phyloP scores from a whole-genome alignment of 352 stramenopile species.

The Phytophthora vignae region DNA sequence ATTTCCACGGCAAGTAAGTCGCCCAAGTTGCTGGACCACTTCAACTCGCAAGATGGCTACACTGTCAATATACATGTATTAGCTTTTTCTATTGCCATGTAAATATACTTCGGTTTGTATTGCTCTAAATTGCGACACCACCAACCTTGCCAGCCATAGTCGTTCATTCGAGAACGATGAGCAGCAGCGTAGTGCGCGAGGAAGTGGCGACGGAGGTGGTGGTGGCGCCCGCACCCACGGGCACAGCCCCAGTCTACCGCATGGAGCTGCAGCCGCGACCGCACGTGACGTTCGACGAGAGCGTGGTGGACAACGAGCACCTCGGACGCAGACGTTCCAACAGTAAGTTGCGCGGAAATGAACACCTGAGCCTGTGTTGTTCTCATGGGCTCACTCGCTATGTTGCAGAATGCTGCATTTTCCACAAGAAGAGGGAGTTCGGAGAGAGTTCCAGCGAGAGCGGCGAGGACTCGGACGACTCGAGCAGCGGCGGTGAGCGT shows the following conservation, averaged over 20 bases:
- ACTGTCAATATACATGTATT: background rate
- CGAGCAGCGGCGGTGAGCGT: conserved; percentile 24
- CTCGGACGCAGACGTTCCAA: conserved; percentile 93
- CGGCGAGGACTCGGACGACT: conserved; percentile 77
- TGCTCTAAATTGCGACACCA: conserved; percentile 1
- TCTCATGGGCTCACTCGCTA: background rate
- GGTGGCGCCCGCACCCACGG: conserved; percentile 21
- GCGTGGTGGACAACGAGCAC: conserved; percentile 94
- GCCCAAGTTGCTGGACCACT: background rate
- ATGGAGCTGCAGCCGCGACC: conserved; percentile 82
- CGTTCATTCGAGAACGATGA: conserved; percentile 13
- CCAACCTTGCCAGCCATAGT: background rate
- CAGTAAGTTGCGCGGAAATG: conserved; percentile 48
- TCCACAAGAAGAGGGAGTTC: conserved; percentile 93
- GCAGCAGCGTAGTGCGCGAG: conserved; percentile 35
- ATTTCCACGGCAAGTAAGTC: conserved; percentile 50
- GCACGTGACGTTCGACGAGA: conserved; percentile 89
- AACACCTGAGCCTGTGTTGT: background rate
- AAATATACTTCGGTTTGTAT: conserved; percentile 19
- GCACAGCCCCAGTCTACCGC: conserved; percentile 56
- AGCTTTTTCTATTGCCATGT: background rate
- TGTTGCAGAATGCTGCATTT: conserved; percentile 91
- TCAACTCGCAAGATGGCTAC: conserved; percentile 30
- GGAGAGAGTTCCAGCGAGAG: conserved; percentile 93
- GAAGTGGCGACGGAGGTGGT: conserved; percentile 44